Evolutionary conservation across 2,329 filamentous ascomycete genomes (phyloP).

Genomic region (Aspergillus sojae): DNA sequence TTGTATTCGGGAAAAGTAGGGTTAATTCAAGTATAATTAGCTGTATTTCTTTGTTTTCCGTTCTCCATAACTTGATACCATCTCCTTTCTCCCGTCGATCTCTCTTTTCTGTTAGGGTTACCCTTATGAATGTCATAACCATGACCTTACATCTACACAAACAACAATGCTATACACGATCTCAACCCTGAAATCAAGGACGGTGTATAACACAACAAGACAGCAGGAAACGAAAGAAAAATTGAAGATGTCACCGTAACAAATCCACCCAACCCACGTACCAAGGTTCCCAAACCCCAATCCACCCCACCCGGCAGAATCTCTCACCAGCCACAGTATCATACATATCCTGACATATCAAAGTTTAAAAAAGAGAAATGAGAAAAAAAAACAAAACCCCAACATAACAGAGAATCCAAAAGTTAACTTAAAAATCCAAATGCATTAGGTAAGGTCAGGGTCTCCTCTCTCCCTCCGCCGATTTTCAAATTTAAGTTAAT

Average conservation of each 20-base stretch:
- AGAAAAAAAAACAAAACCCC: not conserved
- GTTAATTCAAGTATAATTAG: not conserved
- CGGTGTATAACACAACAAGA: not conserved
- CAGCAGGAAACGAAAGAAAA: not conserved
- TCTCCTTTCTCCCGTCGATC: not conserved
- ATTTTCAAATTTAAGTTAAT: not conserved
- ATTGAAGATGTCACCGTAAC: not conserved
- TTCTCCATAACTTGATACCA: not conserved
- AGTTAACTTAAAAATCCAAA: not conserved
- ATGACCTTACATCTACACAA: no score
- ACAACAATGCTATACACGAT: no score
- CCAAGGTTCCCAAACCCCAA: not conserved
- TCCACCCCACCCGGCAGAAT: not conserved
- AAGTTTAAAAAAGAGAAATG: not conserved
- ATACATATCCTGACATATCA: not conserved
- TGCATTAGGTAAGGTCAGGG: not conserved
- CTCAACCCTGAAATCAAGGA: no score
- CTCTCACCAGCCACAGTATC: not conserved
- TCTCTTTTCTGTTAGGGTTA: not conserved
- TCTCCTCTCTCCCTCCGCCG: no score
- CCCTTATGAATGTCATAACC: not conserved
- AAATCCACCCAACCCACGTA: not conserved
- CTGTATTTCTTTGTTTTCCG: not conserved
- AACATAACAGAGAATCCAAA: not conserved
- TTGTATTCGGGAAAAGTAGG: constrained; percentile 2